A percentile compares a stretch with the other conserved stretches of the same genome.
Conservation (phyloP, 2,329 filamentous ascomycete genomes). For the Neofusicoccum parvum region DNA sequence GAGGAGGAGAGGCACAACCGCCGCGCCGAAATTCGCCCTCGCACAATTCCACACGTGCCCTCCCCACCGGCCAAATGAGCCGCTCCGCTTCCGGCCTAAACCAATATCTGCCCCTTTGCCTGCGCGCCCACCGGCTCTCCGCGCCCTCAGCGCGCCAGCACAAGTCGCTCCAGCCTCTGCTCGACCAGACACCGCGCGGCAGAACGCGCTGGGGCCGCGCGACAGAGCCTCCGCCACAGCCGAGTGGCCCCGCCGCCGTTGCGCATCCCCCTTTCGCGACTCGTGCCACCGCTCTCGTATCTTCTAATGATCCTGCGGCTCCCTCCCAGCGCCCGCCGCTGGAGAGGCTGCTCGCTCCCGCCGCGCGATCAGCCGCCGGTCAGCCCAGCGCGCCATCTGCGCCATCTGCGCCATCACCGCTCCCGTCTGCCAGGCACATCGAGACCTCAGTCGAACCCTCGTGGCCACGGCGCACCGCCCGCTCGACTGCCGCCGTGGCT, state of each 20-base stretch:
- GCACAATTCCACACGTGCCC: not conserved
- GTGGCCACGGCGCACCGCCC: not conserved
- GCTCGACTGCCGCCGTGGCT: not conserved
- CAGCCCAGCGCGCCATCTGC: not conserved
- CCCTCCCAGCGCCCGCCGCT: not conserved
- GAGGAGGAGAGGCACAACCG: not conserved
- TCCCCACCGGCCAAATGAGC: conserved; percentile 13
- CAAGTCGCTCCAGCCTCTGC: not conserved
- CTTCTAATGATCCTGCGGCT: not conserved
- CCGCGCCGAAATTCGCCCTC: not conserved
- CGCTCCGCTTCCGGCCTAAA: conserved; percentile 3
- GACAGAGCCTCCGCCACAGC: not conserved
- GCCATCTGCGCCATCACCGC: not conserved
- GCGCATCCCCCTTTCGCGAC: not conserved
- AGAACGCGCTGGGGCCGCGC: not conserved
- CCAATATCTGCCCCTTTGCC: conserved; percentile 17
- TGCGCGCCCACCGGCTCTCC: not conserved
- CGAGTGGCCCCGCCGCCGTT: not conserved
- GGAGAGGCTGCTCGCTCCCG: not conserved
- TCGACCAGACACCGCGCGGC: not conserved
- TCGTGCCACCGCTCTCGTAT: conserved; percentile 1
- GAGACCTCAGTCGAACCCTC: not conserved
- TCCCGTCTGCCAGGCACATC: conserved; percentile 2
- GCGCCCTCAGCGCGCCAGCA: not conserved
- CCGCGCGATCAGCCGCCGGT: not conserved